phyloP scores from a whole-genome alignment of 768 basidiomycete species.

The Xerocomellus intermedius region DNA sequence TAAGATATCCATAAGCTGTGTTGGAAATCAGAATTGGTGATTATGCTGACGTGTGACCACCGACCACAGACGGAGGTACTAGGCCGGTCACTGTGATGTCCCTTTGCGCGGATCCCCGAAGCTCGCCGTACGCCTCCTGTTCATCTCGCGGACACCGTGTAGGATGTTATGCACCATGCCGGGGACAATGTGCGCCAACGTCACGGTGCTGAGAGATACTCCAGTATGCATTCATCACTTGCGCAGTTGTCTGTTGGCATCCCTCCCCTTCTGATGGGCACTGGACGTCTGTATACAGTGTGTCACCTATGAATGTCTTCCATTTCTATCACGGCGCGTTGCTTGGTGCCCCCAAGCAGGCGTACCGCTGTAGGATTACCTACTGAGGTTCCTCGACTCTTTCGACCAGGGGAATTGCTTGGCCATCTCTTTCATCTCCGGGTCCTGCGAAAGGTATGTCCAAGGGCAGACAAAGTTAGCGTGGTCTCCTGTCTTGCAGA shows the following conservation, averaged over 20 bases:
- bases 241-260: constrained; percentile 10
- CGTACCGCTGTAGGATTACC: constrained; percentile 8
- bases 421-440: constrained; percentile 26
- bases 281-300: constrained; percentile 5
- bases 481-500: constrained; percentile 13
- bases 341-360: constrained; percentile 19
- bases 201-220: constrained; percentile 3
- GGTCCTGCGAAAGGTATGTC: constrained; percentile 13
- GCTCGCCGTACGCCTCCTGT: constrained; percentile 4
- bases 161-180: constrained; percentile 8
- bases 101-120: constrained; percentile 7
- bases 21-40: constrained; percentile 12
- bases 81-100: constrained; percentile 13
- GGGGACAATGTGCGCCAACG: neutral
- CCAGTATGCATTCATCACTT: constrained; percentile 7
- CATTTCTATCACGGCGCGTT: constrained; percentile 22
- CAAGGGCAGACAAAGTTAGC: constrained; percentile 12
- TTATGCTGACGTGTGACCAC: constrained; percentile 19
- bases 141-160: constrained; percentile 8
- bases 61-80: constrained; percentile 5
- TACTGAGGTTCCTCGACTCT: constrained; percentile 1
- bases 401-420: constrained; percentile 3
- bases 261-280: constrained; percentile 13
- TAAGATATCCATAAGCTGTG: constrained; percentile 20
- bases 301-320: constrained; percentile 19